Evolutionary conservation across 2,329 filamentous ascomycete species (phyloP).

Genomic region (Fusarium hostae): DNA sequence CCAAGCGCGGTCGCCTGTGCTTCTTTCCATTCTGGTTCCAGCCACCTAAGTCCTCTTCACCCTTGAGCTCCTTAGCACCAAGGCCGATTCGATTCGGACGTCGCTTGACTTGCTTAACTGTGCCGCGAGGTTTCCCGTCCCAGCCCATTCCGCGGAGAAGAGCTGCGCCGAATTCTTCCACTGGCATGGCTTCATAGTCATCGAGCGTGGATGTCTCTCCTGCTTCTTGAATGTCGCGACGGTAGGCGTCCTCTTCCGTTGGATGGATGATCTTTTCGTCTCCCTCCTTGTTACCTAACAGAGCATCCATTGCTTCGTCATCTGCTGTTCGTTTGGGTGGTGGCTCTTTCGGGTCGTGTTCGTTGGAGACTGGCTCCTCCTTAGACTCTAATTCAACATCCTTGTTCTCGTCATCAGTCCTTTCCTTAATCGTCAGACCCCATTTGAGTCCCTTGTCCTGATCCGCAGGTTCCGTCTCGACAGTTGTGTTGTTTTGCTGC

Average conservation of each 20-base stretch:
- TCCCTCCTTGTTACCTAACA: slow-evolving; percentile 66
- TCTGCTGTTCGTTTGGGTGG: slow-evolving; percentile 49
- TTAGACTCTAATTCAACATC: slow-evolving; percentile 20
- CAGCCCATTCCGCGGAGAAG: slow-evolving; percentile 94
- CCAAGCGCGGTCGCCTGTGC: slow-evolving; percentile 56
- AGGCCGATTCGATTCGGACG: slow-evolving; percentile 87
- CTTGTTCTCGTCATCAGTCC: slow-evolving; percentile 65
- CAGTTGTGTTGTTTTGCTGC: slow-evolving; percentile 50
- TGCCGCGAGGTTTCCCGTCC: slow-evolving; percentile 74
- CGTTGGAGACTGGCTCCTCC: slow-evolving; percentile 5
- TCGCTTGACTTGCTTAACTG: slow-evolving; percentile 72
- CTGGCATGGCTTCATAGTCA: slow-evolving; percentile 88
- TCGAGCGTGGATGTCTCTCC: slow-evolving; percentile 81
- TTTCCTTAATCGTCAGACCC: slow-evolving; percentile 61
- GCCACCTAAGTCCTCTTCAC: slow-evolving; percentile 77
- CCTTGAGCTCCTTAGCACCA: slow-evolving; percentile 84
- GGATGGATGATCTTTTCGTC: slow-evolving; percentile 64
- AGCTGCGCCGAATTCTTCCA: slow-evolving; percentile 94
- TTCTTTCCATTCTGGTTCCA: slow-evolving; percentile 79
- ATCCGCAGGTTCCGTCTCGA: slow-evolving; percentile 55
- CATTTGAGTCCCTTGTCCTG: slow-evolving; percentile 66
- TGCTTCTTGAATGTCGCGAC: slow-evolving; percentile 74
- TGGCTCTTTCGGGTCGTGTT: slow-evolving; percentile 14
- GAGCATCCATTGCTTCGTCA: slow-evolving; percentile 71
- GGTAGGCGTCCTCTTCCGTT: slow-evolving; percentile 75